Evolutionary conservation across 2,329 filamentous ascomycete genomes (phyloP).

Genomic region (Phaeosphaeriaceae sp.): DNA sequence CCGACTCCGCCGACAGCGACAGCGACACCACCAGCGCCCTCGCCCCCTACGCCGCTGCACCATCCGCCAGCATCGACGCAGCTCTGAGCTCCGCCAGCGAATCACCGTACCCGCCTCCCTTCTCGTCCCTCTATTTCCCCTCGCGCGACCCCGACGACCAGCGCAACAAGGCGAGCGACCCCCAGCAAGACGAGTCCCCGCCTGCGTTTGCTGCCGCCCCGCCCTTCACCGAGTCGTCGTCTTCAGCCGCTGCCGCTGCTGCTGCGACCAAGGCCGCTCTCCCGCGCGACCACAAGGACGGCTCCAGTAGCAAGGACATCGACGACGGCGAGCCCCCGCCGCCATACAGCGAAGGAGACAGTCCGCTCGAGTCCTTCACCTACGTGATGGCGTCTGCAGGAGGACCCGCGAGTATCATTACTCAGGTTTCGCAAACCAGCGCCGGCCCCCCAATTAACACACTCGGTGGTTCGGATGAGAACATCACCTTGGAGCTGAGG

Average conservation of each 20-base stretch:
- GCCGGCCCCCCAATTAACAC: constrained; percentile 87
- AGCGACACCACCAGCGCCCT: constrained; percentile 34
- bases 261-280: constrained; percentile 85
- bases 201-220: constrained; percentile 61
- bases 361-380: constrained; percentile 88
- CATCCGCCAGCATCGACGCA: constrained; percentile 45
- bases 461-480: constrained; percentile 88
- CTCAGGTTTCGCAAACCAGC: constrained; percentile 85
- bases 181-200: constrained; percentile 46
- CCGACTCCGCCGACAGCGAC: constrained; percentile 31
- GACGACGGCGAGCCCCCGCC: constrained; percentile 92
- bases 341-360: constrained; percentile 93
- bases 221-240: constrained; percentile 58
- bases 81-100: constrained; percentile 56
- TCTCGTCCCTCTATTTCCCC: constrained; percentile 68
- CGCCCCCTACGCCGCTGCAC: constrained; percentile 36
- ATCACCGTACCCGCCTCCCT: constrained; percentile 65
- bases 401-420: constrained; percentile 97
- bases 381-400: constrained; percentile 98
- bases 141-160: constrained; percentile 55
- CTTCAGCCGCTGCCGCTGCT: constrained; percentile 50
- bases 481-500: constrained; percentile 93
- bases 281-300: constrained; percentile 79
- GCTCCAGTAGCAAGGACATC: constrained; percentile 72
- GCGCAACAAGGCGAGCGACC: constrained; percentile 52